These are phyloP conservation scores for Chiua virens DNA, from an alignment of 768 basidiomycete genomes.

Conservation along the genomic window DNA sequence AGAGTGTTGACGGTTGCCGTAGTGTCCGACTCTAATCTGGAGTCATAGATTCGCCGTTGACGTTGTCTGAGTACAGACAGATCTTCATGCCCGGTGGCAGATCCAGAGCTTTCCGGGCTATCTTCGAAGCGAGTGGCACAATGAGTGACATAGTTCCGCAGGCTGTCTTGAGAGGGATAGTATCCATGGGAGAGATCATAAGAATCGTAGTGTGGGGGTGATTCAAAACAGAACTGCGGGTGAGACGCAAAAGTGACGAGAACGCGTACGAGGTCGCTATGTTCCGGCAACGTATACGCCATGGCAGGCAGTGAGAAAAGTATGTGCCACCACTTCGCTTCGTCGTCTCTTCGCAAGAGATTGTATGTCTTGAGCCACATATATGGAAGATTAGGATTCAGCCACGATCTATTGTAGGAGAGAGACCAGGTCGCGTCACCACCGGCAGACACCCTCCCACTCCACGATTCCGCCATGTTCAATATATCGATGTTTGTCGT, in stretches of 20 bases:
- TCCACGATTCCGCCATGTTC: constrained; percentile 11
- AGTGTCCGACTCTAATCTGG: constrained; percentile 6
- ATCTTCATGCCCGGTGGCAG: background rate
- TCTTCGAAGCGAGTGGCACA: background rate
- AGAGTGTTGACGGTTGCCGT: background rate
- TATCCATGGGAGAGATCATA: constrained; percentile 13
- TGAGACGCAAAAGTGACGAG: constrained; percentile 33
- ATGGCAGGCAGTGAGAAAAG: constrained; percentile 35
- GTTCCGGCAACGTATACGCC: constrained; percentile 23
- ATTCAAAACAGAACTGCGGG: constrained; percentile 1
- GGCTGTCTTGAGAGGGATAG: background rate
- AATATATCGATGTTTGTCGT: background rate
- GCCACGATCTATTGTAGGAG: constrained; percentile 31
- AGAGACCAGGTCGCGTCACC: constrained; percentile 3
- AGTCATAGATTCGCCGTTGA: constrained; percentile 4
- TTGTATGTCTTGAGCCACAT: constrained; percentile 32
- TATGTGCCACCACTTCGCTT: constrained; percentile 19
- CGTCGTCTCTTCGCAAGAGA: constrained; percentile 15
- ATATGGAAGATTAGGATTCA: constrained; percentile 16
- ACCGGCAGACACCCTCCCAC: background rate
- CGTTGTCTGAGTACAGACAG: background rate
- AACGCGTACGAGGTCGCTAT: constrained; percentile 22
- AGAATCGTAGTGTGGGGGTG: constrained; percentile 16
- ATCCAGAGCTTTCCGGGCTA: constrained; percentile 13
- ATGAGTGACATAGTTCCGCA: background rate